Evolutionary conservation across 805 yeast species (phyloP), one percentile per base, ranked within the genome.

Genomic region (Zygosaccharomyces kombuchaensis): DNA sequence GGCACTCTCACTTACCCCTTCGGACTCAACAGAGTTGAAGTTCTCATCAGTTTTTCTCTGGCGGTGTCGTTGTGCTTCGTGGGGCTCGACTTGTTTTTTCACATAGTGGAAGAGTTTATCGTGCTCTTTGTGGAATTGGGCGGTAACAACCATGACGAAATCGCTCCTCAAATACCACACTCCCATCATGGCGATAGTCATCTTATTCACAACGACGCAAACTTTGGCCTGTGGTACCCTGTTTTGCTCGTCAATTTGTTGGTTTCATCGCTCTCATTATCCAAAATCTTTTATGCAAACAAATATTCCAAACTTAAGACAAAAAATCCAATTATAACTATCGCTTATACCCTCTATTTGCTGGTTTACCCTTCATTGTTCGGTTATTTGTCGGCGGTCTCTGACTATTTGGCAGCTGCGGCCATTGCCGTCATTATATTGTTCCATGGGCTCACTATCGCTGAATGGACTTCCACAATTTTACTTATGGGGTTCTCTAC

Each of bases 1-100:
- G 78, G 90, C 6, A 85, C 96, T 1, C 71, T 93, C 26, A 81
- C 82, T 10, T 85, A 81, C 53, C 99, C 99, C 0, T 91, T 91
- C 71, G 99, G 98, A 0, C 70, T 91, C 21, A 95, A 95, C n/a
- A 73, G 99, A 47, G 74, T 87, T 12, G 96, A 91, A 59, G 95
- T 91, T 0, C 68, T 91, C 13, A 81, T 85, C 36, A 95, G 95
- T 2, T 90, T 90, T 69, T 96, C 95, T 0, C 70, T 89, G 35
- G 80, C 93, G 12, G 82, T 91, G 1, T 83, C 95, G 1, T 74
- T 91, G 50, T 72, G 90, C 19, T 91, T 90, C 77, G 95, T 91
- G 49, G 97, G 98, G 0, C 77, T 88, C 42, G 98, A 91, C 65
- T 70, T 93, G 43, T 68, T 87, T 36, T 87, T 95, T 38, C 99